phyloP scores from a whole-genome alignment of 805 yeast species.

The Torulaspora quercuum region DNA sequence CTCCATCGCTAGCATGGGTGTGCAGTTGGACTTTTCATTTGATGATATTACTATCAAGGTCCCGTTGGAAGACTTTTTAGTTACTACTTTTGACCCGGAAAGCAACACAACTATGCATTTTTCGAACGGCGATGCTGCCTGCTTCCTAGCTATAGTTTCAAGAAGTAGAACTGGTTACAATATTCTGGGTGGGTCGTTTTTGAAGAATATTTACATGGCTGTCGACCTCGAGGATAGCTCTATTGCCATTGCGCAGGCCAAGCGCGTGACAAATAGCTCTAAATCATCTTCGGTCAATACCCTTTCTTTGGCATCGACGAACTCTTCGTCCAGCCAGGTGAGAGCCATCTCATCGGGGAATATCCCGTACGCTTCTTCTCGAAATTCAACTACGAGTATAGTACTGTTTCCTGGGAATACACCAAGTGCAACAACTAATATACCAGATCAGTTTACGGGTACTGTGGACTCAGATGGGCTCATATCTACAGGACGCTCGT shows the following conservation, averaged over 20 bases:
- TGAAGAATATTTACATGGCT: conserved; percentile 53
- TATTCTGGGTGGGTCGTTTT: conserved; percentile 56
- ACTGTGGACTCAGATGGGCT: conserved; percentile 34
- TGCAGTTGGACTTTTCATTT: conserved; percentile 50
- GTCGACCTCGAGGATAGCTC: conserved; percentile 57
- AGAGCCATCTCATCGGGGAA: conserved; percentile 39
- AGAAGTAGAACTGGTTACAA: conserved; percentile 47
- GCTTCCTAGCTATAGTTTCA: conserved; percentile 52
- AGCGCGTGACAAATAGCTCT: conserved; percentile 17
- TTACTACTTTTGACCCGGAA: conserved; percentile 34
- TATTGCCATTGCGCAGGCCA: conserved; percentile 56
- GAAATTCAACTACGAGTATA: conserved; percentile 27
- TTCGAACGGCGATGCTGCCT: conserved; percentile 54
- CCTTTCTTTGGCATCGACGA: conserved; percentile 5
- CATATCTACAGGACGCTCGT: conserved; percentile 32
- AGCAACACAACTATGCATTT: conserved; percentile 44
- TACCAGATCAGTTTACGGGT: conserved; percentile 34
- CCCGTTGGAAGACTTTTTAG: conserved; percentile 49
- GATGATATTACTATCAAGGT: conserved; percentile 50
- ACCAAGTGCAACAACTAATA: conserved; percentile 10
- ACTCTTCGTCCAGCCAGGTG: conserved; percentile 4
- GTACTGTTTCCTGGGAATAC: conserved; percentile 16
- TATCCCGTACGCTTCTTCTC: conserved; percentile 50
- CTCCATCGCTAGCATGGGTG: conserved; percentile 45
- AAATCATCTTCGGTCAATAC: conserved; percentile 4